Evolutionary conservation across 345 rosid genomes (phyloP), one percentile per base, ranked within the genome.

Genomic region (Citrus sp.): DNA sequence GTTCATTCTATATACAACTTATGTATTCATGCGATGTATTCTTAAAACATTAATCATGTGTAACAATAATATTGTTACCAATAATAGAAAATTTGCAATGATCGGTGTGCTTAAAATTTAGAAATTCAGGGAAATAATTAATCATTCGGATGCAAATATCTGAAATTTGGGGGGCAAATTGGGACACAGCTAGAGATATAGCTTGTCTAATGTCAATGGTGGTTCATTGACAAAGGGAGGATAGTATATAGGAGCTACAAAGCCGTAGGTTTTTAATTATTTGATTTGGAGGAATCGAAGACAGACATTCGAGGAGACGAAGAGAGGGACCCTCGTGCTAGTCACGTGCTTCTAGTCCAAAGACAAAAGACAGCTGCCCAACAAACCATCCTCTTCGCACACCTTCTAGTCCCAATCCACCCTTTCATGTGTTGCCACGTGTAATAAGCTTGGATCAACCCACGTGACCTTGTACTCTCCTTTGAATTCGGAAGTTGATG

Each of bases 231-330:
- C 10, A 24, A 67, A 56, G 13, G 22, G 71, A 40, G 22, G 61
- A 19, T 27, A n/a, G 37, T 65, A 42, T 54, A 25, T 18, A 7
- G 35, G 13, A 9, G 2, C 30, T 28, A 37, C 12, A 7, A n/a
- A 70, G 30, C 35, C 56, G 13, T 8, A 38, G 71, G 18, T 9
- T 22, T 7, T n/a, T 63, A 51, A 79, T 73, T 24, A 76, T 72
- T 60, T 74, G 79, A 76, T 72, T 54, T 68, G 79, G 74, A 77
- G 81, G 40, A 24, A 70, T 62, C 46, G 70, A 74, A 77, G 85
- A 77, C 86, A 82, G 82, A 82, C 88, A 82, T 86, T 84, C 88
- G 79, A 71, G 78, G 56, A 42, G 60, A n/a, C 1, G 4, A 61
- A 18, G 6, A 2, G 67, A 14, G 79, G 87, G 84, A 6, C 78